Base-by-base conservation (phyloP, 768 basidiomycete species). In the Mycena latifolia region DNA sequence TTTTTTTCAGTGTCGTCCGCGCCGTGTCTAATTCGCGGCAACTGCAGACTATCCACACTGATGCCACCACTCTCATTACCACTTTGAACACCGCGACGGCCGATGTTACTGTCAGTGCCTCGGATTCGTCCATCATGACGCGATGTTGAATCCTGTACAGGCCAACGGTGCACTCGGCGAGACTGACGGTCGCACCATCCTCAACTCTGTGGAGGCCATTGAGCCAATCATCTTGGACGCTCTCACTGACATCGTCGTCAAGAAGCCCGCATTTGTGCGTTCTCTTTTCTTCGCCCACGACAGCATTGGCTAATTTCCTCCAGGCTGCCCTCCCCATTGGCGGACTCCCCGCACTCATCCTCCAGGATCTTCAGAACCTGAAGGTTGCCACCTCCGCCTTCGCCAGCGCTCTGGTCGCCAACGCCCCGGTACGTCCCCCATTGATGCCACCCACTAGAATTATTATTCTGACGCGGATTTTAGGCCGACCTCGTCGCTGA, bases 41-140 rank as follows among this genome's bases (percentile, higher is more conserved):
- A 8, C 25, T 35, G 11, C 18, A 77, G 75, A 61, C 59, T 20
- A 77, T 80, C 60, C 74, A 78, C 52, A 73, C 51, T 12, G 69
- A 70, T 48, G 71, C 76, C 1, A 66, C 37, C 8, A 71, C 51
- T 22, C 53, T 77, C 18, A 63, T 70, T 25, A 64, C 70, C 4
- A 61, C 69, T 0, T 51, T 79, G 14, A 67, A 77, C 48, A 69
- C 70, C 9, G 76, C 72, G 3, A 77, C 77, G 5, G 61, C 69
- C 14, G 80, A 79, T 47, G 72, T 72, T 5, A 65, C 53, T 11
- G 41, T 43, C 20, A 20, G 41, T 43, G 2, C 14, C 41, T 6
- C 41, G 2, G 3, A 5, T 6, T 43, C 20, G 6, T 14, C 41
- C 41, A 14, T n/a, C 20, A 22, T 6, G 6, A 2, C n/a, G 20